A percentile compares a stretch with the other conserved stretches of the same genome.
Conservation (phyloP, 371 early-diverging fungal genomes). For the Choanephora cucurbitarum region DNA sequence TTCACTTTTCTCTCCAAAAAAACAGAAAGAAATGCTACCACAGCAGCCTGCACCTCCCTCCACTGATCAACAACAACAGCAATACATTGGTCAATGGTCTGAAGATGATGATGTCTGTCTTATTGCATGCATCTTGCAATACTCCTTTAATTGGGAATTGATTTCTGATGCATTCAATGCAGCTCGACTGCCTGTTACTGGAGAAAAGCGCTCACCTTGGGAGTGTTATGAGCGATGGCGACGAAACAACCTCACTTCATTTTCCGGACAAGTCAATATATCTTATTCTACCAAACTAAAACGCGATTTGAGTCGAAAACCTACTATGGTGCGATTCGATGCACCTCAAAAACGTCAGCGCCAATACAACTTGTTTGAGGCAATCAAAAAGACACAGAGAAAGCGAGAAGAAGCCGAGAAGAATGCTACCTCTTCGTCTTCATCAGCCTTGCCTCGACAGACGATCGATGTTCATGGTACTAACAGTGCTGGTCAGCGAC, state of each 20-base stretch:
- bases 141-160: conserved; percentile 71
- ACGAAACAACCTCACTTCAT: conserved; percentile 44
- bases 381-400: conserved; percentile 53
- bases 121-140: conserved; percentile 55
- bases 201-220: conserved; percentile 63
- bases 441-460: conserved; percentile 39
- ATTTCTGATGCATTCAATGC: conserved; percentile 64
- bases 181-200: conserved; percentile 52
- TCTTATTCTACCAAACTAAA: conserved; percentile 17
- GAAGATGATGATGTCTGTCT: conserved; percentile 72
- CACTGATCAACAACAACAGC: conserved; percentile 29
- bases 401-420: conserved; percentile 51
- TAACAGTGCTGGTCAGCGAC: conserved; percentile 50
- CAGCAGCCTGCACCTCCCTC: conserved; percentile 46
- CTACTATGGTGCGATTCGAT: conserved; percentile 25
- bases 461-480: conserved; percentile 50
- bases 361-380: conserved; percentile 47
- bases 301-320: conserved; percentile 29
- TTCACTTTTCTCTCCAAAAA: conserved; percentile 53
- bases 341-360: conserved; percentile 35
- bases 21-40: conserved; percentile 47
- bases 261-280: conserved; percentile 52
- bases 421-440: conserved; percentile 2
- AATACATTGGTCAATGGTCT: conserved; percentile 49
- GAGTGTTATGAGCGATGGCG: conserved; percentile 66